A percentile compares a stretch with the other conserved stretches of the same genome.
These are phyloP conservation scores for Lipomyces lipofer DNA, from an alignment of 805 yeast species.

Conservation along the genomic window DNA sequence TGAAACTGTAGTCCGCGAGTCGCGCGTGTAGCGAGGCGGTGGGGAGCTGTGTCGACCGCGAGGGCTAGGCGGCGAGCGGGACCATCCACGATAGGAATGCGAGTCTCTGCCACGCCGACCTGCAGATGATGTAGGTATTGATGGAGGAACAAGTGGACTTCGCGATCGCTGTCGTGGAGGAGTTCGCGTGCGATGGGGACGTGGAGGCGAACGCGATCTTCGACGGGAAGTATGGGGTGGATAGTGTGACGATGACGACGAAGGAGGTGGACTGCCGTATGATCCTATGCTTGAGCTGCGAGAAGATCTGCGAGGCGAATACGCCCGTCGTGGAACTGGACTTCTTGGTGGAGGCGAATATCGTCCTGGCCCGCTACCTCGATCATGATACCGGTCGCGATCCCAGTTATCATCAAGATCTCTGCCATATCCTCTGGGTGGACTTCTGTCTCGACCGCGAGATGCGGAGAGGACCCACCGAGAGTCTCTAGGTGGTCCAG, in stretches of 20 bases:
- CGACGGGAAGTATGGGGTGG: neutral
- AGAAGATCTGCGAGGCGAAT: conserved; percentile 15
- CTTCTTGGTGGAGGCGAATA: conserved; percentile 11
- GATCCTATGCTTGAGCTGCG: conserved; percentile 20
- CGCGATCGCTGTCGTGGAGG: conserved; percentile 13
- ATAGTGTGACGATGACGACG: conserved; percentile 1
- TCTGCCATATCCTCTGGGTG: too few species aligned
- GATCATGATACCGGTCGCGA: conserved; percentile 3
- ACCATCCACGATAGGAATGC: too few species aligned
- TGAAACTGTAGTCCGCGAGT: neutral
- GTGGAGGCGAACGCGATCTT: conserved; percentile 5
- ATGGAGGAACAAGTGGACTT: conserved; percentile 10
- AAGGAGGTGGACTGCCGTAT: conserved; percentile 6
- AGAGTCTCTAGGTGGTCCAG: neutral
- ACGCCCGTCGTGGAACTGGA: neutral
- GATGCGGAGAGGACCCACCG: neutral
- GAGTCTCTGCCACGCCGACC: too few species aligned
- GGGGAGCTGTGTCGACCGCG: neutral
- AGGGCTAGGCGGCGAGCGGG: conserved; percentile 2
- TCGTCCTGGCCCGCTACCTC: neutral
- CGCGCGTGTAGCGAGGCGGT: neutral
- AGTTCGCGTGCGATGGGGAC: conserved; percentile 9
- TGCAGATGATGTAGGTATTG: too few species aligned
- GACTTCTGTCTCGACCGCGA: conserved; percentile 5
- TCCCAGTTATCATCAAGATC: too few species aligned